phyloP scores from a whole-genome alignment of 2,329 filamentous ascomycete species.

The Chaetomiaceae sp. region DNA sequence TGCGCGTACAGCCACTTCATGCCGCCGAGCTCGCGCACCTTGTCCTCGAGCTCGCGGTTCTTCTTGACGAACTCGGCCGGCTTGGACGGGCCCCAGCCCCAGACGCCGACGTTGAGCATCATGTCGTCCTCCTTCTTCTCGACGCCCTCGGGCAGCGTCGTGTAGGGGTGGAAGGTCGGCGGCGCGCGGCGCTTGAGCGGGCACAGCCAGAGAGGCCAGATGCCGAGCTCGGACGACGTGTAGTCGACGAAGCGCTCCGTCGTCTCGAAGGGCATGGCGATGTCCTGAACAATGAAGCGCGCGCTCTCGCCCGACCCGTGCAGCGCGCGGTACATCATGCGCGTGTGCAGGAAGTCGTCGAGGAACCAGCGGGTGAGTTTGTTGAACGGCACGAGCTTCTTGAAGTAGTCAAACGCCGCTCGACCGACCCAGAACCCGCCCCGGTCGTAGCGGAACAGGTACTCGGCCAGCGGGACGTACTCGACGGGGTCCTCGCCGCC shows the following conservation, averaged over 20 bases:
- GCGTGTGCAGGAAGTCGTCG: slow-evolving; percentile 68
- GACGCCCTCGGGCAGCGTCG: slow-evolving; percentile 29
- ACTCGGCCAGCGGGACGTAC: slow-evolving; percentile 64
- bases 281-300: slow-evolving; percentile 64
- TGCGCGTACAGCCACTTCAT: slow-evolving; percentile 88
- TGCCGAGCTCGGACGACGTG: slow-evolving; percentile 45
- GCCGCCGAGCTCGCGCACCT: slow-evolving; percentile 64
- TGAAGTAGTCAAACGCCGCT: slow-evolving; percentile 63
- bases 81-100: slow-evolving; percentile 66
- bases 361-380: slow-evolving; percentile 61
- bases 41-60: slow-evolving; percentile 67
- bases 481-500: slow-evolving; percentile 34
- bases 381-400: slow-evolving; percentile 58
- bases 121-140: slow-evolving; percentile 23
- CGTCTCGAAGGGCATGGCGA: slow-evolving; percentile 52
- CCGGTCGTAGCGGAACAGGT: slow-evolving; percentile 72
- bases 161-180: slow-evolving; percentile 54
- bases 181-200: slow-evolving; percentile 45
- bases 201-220: slow-evolving; percentile 59
- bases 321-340: slow-evolving; percentile 68
- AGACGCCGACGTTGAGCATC: slow-evolving; percentile 66
- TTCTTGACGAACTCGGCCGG: slow-evolving; percentile 57
- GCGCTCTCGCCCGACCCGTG: slow-evolving; percentile 62
- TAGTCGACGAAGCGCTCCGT: slow-evolving; percentile 52
- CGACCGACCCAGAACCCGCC: slow-evolving; percentile 70